Evolutionary conservation across 2,329 filamentous ascomycete species (phyloP), one percentile per base, ranked within the genome.

Genomic region (Fusarium palustre): DNA sequence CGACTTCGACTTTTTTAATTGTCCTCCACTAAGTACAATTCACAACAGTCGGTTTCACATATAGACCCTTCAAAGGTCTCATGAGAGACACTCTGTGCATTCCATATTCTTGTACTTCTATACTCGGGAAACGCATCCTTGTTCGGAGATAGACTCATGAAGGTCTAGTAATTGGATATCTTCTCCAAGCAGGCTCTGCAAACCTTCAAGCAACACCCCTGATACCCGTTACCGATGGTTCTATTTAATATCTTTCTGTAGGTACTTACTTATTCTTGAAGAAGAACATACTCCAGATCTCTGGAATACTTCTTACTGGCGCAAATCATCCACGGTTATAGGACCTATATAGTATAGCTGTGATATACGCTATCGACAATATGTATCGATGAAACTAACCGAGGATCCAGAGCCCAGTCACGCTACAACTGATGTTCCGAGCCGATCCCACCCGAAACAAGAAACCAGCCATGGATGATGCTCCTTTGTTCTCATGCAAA

Each of bases 141-240:
- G 10, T 5, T 11, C 12, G 4, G 42, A 30, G 42, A 15, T 28
- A 9, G 11, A n/a, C 3, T 25, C 42, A 7, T 28, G 24, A 2
- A n/a, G 7, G 2, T 11, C 8, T 10, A 24, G 5, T 11, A 34
- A 10, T 3, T 13, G 15, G 7, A 48, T 34, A 5, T 34, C 10
- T 1, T n/a, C 0, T 3, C 46, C 46, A 5, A 49, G 11, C 1
- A 49, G 13, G 2, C 7, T 0, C 4, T 13, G 1, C 7, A 49
- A 2, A 1, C 0, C 5, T 13, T 49, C 22, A 4, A 31, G 46
- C 1, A 49, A 4, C 2, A 15, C 31, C 3, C 11, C 46, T 49
- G 0, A 34, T 3, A 8, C 0, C 0, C 5, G 15, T 48, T n/a
- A 34, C 24, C 2, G 4, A 3, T 2, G 3, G 16, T 10, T 6